A percentile compares a stretch with the other conserved stretches of the same genome.
phyloP scores from a whole-genome alignment of 805 yeast species.

The Blastobotrys parvus region DNA sequence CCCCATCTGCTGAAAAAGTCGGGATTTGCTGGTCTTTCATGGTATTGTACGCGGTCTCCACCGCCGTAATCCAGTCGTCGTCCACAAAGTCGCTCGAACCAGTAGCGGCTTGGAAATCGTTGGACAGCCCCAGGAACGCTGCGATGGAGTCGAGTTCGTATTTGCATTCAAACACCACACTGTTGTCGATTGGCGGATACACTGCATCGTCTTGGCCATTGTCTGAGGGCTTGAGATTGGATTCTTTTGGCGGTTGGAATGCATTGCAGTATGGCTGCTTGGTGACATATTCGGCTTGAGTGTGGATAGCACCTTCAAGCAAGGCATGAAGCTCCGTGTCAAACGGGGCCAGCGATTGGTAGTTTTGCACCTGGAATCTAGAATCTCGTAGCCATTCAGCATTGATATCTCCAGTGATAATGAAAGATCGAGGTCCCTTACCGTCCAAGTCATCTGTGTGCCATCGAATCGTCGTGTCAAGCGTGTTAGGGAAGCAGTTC shows the following conservation, averaged over 20 bases:
- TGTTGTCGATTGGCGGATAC: conserved; percentile 61
- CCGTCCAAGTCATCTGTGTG: conserved; percentile 31
- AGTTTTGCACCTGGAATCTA: conserved; percentile 72
- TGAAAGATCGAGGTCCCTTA: conserved; percentile 51
- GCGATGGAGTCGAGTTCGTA: conserved; percentile 84
- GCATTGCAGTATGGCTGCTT: conserved; percentile 82
- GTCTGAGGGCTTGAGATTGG: conserved; percentile 33
- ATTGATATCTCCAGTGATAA: conserved; percentile 87
- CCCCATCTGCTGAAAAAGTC: conserved; percentile 37
- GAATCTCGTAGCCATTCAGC: conserved; percentile 93
- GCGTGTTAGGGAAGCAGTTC: conserved; percentile 77
- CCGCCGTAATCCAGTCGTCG: conserved; percentile 54
- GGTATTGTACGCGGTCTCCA: conserved; percentile 42
- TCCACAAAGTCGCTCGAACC: conserved; percentile 30
- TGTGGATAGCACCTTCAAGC: conserved; percentile 70
- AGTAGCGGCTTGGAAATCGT: conserved; percentile 45
- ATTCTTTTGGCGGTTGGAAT: conserved; percentile 65
- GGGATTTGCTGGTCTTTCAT: conserved; percentile 54
- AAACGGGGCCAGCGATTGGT: conserved; percentile 48
- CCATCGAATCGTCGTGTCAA: conserved; percentile 82
- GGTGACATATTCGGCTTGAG: conserved; percentile 59
- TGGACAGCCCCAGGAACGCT: conserved; percentile 65
- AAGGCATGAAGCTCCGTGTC: conserved; percentile 45
- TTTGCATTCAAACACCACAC: conserved; percentile 79
- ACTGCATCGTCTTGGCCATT: conserved; percentile 47